Evolutionary conservation across 1,284 basidiomycete genomes (phyloP), one percentile per base, ranked within the genome.

Genomic region (Nidula niveotomentosa): DNA sequence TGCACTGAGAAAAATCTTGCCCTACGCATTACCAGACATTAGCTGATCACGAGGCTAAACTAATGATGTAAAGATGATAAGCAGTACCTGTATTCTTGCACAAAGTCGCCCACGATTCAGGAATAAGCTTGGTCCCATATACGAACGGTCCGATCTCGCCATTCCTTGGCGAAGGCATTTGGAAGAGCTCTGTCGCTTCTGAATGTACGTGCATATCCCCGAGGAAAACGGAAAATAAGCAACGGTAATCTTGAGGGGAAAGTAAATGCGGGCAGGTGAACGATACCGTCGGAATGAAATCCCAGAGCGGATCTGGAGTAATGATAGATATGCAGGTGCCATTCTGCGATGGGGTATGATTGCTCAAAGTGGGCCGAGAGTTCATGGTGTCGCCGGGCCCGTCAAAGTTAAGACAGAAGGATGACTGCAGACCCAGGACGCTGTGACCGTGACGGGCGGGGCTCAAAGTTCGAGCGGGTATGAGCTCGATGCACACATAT

Each of bases 51-150:
- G 15, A 23, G 15, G 30, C 30, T 30, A 30, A 30, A 30, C 12
- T 15, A 9, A 15, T 1, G 10, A 15, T 9, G 15, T n/a, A 15
- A 15, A 15, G 6, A 45, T 15, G 2, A 2, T 15, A 68, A 74
- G 52, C 51, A 76, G 30, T 5, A 30, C 76, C 69, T 49, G 63
- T 54, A 30, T 61, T 64, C 48, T 66, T 60, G 56, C 73, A 74
- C 44, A 77, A 54, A 8, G 64, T 64, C 4, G 61, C 53, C 75
- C 76, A 77, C 56, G 65, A 73, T 33, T 58, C 58, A n/a, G 76
- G 76, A 10, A 74, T 67, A 55, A 77, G 62, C 34, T 61, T 55
- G n/a, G 71, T 69, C 37, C 61, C 65, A 61, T 76, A 75, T 34
- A 71, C 56, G 60, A 67, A 68, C 2, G 37, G 37, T 3, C 55